Conservation (phyloP, 106 monocot species). For the Dendrobium catenatum region DNA sequence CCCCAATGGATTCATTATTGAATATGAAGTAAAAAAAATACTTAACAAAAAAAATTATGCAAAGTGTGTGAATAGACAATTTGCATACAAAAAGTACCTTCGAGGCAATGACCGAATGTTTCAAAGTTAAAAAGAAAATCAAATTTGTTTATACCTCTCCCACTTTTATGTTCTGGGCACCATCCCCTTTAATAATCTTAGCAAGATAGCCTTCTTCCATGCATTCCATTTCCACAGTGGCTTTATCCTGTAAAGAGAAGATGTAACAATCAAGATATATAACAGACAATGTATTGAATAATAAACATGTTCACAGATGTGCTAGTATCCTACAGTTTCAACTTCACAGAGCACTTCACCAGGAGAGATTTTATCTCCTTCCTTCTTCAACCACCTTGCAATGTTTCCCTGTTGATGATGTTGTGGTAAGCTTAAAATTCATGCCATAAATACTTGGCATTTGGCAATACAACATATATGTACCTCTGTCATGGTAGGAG, state of each 20-base stretch:
- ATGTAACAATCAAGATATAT: constrained; percentile 5
- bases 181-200: constrained; percentile 88
- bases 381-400: constrained; percentile 93
- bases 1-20: not conserved
- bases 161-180: constrained; percentile 87
- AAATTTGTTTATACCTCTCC: constrained; percentile 58
- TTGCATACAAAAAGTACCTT: not conserved
- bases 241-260: constrained; percentile 69
- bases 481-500: constrained; percentile 99
- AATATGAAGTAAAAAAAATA: not conserved
- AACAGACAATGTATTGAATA: not conserved
- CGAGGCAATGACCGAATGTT: not conserved
- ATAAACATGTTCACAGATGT: constrained; percentile 2
- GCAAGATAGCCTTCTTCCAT: constrained; percentile 99
- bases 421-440: not conserved
- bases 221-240: constrained; percentile 97
- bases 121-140: not conserved
- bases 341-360: constrained; percentile 99
- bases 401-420: constrained; percentile 72
- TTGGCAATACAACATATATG: not conserved
- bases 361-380: constrained; percentile 92
- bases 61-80: not conserved
- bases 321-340: constrained; percentile 70
- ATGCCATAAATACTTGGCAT: not conserved
- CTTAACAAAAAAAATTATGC: not conserved